Conservation (phyloP, 2,329 filamentous ascomycete genomes). For the Penicillium oxalicum region DNA sequence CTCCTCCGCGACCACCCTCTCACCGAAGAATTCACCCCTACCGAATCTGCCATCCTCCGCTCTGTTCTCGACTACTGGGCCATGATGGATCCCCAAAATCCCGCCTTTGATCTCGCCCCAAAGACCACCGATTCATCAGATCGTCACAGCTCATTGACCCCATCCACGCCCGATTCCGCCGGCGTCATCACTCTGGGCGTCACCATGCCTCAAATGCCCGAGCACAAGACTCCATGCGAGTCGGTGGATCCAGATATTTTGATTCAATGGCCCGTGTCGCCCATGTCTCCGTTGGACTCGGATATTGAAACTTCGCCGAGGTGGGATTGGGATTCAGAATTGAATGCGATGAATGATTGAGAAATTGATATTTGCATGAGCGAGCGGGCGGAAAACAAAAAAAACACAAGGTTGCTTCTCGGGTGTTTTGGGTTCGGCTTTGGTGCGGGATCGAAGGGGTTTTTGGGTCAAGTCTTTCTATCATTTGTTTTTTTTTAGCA, state of each 20-base stretch:
- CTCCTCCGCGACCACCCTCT: slow-evolving; percentile 11
- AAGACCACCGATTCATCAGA: slow-evolving; percentile 1
- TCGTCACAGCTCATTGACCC: slow-evolving; percentile 5
- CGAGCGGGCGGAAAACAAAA: too few species aligned
- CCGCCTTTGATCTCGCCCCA: slow-evolving; percentile 8
- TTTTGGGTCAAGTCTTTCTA: too few species aligned
- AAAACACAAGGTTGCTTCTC: too few species aligned
- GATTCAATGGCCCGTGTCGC: slow-evolving; percentile 8
- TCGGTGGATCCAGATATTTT: slow-evolving; percentile 11
- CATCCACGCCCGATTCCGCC: slow-evolving; percentile 1
- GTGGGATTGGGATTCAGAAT: slow-evolving; percentile 15
- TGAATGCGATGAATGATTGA: slow-evolving; percentile 4
- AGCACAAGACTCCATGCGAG: not conserved
- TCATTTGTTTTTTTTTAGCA: too few species aligned
- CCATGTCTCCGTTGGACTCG: slow-evolving; percentile 11
- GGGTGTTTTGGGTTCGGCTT: too few species aligned
- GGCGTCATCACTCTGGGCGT: not conserved
- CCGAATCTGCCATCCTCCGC: slow-evolving; percentile 11
- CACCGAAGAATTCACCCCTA: slow-evolving; percentile 11
- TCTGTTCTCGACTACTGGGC: slow-evolving; percentile 17
- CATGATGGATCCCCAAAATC: slow-evolving; percentile 19
- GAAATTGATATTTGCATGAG: not conserved
- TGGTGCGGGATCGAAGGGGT: too few species aligned
- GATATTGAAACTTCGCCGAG: slow-evolving; percentile 6
- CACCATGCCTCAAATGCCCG: not conserved